Evolutionary conservation across 2,329 filamentous ascomycete genomes (phyloP).

Genomic region (Byssothecium circinans): DNA sequence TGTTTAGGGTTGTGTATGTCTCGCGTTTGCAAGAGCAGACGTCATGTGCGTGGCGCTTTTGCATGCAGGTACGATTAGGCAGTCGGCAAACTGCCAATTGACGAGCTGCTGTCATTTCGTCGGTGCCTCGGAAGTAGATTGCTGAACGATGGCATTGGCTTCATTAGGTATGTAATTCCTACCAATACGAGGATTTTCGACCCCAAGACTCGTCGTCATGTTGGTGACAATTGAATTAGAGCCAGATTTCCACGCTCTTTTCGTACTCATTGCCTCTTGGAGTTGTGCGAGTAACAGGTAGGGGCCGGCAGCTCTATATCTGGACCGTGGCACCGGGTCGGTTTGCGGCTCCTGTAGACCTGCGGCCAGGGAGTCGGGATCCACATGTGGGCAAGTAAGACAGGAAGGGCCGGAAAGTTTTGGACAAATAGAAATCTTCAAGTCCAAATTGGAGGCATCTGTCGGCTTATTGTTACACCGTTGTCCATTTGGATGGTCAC

Average conservation of each 20-base stretch:
- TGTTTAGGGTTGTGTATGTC: constrained; percentile 13
- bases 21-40: constrained; percentile 17
- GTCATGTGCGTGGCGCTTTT: constrained; percentile 17
- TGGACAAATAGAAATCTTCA: too few relatives aligned
- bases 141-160: constrained; percentile 9
- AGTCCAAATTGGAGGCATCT: constrained; percentile 14
- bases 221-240: constrained; percentile 1
- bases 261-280: constrained; percentile 22
- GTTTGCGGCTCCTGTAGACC: constrained; percentile 18
- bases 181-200: constrained; percentile 6
- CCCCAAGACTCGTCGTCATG: not conserved
- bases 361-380: constrained; percentile 7
- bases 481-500: constrained; percentile 9
- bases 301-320: constrained; percentile 16
- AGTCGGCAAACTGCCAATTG: constrained; percentile 3
- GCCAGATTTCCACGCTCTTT: constrained; percentile 12
- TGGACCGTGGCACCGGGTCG: constrained; percentile 11
- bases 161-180: constrained; percentile 3
- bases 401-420: constrained; percentile 16
- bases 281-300: constrained; percentile 6
- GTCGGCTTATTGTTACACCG: constrained; percentile 14
- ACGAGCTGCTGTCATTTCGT: constrained; percentile 1
- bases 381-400: constrained; percentile 8
- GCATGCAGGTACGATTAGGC: constrained; percentile 7
- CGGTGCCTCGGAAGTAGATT: too few relatives aligned